Conservation (phyloP, 225 moss, liverwort and hornwort genomes). For the Marchantia paleacea region DNA sequence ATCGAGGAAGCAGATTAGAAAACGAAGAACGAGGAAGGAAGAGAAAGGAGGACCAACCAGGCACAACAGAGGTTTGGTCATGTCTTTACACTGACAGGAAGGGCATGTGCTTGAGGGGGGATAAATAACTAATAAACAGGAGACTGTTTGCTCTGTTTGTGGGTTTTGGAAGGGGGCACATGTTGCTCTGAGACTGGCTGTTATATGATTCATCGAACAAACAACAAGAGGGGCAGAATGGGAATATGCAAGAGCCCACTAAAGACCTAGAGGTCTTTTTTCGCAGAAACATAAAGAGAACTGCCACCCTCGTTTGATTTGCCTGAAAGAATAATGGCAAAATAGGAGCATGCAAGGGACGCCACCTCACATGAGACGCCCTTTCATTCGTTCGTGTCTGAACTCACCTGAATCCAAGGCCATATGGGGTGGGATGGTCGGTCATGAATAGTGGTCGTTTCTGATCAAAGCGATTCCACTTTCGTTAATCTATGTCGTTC, state of each 20-base stretch:
- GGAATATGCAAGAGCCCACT: not conserved
- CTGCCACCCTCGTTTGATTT: not conserved
- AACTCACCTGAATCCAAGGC: not conserved
- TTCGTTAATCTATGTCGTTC: not conserved
- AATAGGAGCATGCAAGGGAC: not conserved
- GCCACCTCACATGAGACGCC: not conserved
- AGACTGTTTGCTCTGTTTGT: too few species aligned
- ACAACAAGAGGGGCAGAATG: not conserved
- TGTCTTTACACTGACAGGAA: not conserved
- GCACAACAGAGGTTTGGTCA: not conserved
- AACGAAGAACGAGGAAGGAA: not conserved
- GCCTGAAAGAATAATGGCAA: not conserved
- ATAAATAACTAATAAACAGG: too few species aligned
- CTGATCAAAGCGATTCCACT: not conserved
- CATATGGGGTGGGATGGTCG: not conserved
- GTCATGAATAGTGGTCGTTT: not conserved
- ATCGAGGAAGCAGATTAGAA: not conserved
- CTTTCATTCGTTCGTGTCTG: not conserved
- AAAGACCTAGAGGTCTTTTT: not conserved
- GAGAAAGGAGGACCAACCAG: not conserved
- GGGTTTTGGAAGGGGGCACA: not conserved
- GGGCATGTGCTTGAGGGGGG: not conserved
- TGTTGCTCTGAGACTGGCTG: not conserved
- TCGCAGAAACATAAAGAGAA: not conserved
- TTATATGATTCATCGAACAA: not conserved